Base-by-base conservation (phyloP, 345 rosid species). In the Gossypium anomalum region DNA sequence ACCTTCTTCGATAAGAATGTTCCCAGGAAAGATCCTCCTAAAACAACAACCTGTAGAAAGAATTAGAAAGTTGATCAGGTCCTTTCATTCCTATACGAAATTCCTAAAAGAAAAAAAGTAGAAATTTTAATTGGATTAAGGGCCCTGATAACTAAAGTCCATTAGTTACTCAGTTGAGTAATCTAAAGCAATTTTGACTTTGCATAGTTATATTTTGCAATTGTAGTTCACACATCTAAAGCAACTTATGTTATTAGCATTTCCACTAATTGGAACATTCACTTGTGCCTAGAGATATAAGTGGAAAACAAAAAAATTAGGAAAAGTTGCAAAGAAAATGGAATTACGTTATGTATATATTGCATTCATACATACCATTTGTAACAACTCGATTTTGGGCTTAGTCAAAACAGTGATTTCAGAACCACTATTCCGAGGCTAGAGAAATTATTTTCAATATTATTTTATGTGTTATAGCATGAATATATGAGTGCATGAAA, bases 1-100 rank as follows among this genome's bases (percentile, higher is more conserved):
- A 91, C 97, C 98, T 92, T 94, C 84, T 94, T 94, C 41, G 97
- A 92, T 80, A 94, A 85, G 92, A 94, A 87, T 70, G 93, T 84
- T 73, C 98, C 98, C 0, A 92, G 93, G 70, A 89, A 86, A 61
- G 98, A 92, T 75, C 97, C 97, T 81, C 97, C 97, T 41, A 92
- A 70, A 19, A 92, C 97, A 25, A 97, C 98, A 75, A 92, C 86
- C 95, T 94, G 84, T 22, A 65, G 44, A 67, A 64, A 27, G 11
- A 76, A 38, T 11, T 19, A 14, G 44, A 20, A 61, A 34, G 70
- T 12, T 43, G 49, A 64, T 44, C 25, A 73, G 44, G 44, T 34
- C 29, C 0, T 27, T 27, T 0, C 0, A 0, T 27, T 27, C 29
- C 3, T 2, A 2, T 27, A 27, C 0, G 3, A 0, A 27, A 27